Base-by-base conservation (phyloP, 768 basidiomycete species). In the Podaxis sp. region DNA sequence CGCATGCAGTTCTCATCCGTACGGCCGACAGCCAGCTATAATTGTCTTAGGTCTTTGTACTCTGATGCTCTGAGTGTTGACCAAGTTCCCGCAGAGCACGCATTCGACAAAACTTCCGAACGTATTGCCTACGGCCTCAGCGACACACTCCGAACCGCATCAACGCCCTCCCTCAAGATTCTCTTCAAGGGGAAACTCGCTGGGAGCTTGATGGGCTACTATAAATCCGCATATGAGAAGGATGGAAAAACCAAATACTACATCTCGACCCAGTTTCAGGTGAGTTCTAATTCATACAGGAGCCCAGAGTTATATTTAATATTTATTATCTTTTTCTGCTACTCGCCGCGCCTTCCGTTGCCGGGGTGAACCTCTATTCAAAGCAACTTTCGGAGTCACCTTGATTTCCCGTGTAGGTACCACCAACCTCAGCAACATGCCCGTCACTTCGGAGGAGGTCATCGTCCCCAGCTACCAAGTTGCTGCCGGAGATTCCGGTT, bases 341-440 rank as follows among this genome's bases (percentile, higher is more conserved):
- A 94, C 95, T 7, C 79, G 95, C 53, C 81, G 84, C 46, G 85
- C 89, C 4, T 91, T 93, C 71, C 91, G 91, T 28, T 92, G 89
- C 76, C 96, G 92, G 91, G 95, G 97, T 69, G 95, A 97, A 69
- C 96, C 95, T 14, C 79, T 85, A 40, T 78, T 95, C 65, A 98
- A 98, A 72, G 89, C 94, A 0, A 93, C 88, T 2, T 91, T 89
- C 70, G 68, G 81, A 0, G 76, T 94, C 61, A 88, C 87, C 13
- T 78, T 95, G 80, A 80, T 95, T 66, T 91, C 92, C 14, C 85
- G 87, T 62, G 77, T 75, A 7, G 83, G 85, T 63, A 89, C 90
- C 3, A 84, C 86, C 69, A 90, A 83, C 70, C 76, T 98, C 63
- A 88, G 87, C 76, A 98, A 98, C 75, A 96, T 94, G 91, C 81